A percentile compares a stretch with the other conserved stretches of the same genome.
phyloP scores from a whole-genome alignment of 2,329 filamentous ascomycete genomes.

The Aspergillus neotritici region DNA sequence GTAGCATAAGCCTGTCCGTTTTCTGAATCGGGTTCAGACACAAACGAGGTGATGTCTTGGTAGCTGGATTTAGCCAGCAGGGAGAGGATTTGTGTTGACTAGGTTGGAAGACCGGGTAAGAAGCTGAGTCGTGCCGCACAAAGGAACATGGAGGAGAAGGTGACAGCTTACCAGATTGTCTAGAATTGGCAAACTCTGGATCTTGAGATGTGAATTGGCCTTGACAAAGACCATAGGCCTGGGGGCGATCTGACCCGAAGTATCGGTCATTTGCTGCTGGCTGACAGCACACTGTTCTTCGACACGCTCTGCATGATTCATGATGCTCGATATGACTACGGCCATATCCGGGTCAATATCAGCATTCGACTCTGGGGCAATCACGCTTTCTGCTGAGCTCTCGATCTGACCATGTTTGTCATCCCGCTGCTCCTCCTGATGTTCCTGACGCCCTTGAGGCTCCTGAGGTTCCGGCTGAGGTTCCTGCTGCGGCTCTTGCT shows the following conservation, averaged over 20 bases:
- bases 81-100: conserved; percentile 56
- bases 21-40: conserved; percentile 51
- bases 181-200: conserved; percentile 56
- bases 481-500: no score
- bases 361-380: conserved; percentile 18
- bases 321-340: conserved; percentile 39
- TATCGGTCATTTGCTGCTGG: conserved; percentile 28
- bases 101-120: background rate
- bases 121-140: background rate
- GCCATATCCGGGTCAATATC: conserved; percentile 32
- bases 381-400: conserved; percentile 11
- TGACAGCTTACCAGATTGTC: conserved; percentile 51
- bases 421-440: conserved; percentile 16
- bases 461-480: no score
- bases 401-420: conserved; percentile 20
- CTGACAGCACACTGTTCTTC: conserved; percentile 36
- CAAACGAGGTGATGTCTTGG: conserved; percentile 52
- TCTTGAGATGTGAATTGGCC: conserved; percentile 46
- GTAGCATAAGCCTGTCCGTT: conserved; percentile 58
- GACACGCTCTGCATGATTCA: conserved; percentile 39
- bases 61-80: conserved; percentile 54
- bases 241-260: conserved; percentile 24
- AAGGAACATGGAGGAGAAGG: conserved; percentile 7
- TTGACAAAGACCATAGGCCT: conserved; percentile 37
- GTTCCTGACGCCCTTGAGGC: no score